Conservation (phyloP, 352 stramenopile genomes). For the Phytopythium kandeliae region DNA sequence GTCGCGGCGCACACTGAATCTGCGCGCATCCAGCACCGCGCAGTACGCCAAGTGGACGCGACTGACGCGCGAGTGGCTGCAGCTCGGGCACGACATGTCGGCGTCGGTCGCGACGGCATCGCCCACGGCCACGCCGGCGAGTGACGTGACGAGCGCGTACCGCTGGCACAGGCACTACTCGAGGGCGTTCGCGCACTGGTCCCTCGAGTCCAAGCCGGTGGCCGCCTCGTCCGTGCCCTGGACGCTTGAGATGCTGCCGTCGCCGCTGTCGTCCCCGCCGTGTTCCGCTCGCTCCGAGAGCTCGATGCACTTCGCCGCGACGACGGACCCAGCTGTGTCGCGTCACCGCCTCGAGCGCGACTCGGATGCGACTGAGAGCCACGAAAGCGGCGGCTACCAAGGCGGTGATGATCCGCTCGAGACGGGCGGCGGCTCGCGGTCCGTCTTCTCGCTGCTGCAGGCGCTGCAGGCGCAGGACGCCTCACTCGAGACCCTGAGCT, state of each 20-base stretch:
- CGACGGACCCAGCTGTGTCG: background rate
- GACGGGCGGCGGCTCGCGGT: background rate
- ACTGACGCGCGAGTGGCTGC: constrained; percentile 2
- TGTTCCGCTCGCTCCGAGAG: background rate
- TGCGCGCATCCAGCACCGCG: constrained; percentile 6
- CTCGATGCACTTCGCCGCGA: background rate
- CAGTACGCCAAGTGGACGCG: constrained; percentile 6
- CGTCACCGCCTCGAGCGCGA: background rate
- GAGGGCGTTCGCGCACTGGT: background rate
- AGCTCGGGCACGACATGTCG: constrained; percentile 3
- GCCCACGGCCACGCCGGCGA: background rate
- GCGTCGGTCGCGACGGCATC: constrained; percentile 3
- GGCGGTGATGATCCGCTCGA: background rate
- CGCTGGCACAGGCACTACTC: background rate
- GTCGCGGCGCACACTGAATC: background rate
- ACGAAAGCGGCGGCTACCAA: background rate
- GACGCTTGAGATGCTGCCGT: background rate
- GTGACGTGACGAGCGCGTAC: background rate
- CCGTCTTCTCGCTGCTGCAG: constrained; percentile 3
- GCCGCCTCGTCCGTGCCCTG: background rate
- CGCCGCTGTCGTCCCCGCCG: background rate
- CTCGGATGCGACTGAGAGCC: background rate
- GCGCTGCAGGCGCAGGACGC: constrained; percentile 1
- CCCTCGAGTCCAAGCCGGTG: background rate
- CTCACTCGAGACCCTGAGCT: constrained; percentile 3